Evolutionary conservation across 495 filamentous ascomycete genomes (phyloP), one percentile per base, ranked within the genome.

Genomic region (Tuber microsphaerosporum): DNA sequence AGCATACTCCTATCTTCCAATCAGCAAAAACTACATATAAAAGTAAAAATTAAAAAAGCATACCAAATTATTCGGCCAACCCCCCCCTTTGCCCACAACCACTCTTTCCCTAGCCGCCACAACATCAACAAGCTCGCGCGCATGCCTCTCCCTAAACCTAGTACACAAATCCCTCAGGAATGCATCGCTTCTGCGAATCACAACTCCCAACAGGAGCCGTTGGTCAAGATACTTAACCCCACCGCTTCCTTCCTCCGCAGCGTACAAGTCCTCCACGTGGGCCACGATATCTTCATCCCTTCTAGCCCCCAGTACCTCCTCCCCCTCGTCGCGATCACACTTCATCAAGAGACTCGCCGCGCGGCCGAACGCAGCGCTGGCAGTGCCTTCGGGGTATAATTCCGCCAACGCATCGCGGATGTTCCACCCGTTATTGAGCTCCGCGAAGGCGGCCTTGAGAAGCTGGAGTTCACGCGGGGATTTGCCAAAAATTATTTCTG

Each of bases 401-500:
- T 75, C 56, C n/a, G 69, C 71, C 8, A 81, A 56, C 41, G 73
- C 78, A 14, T 48, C 69, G 34, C 80, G 68, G 10, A 81, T 56
- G n/a, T 79, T 69, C 44, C 71, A 39, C 16, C 79, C 79, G 22
- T 75, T 75, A 20, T 80, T 77, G 3, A 73, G 56, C 65, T 72
- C 56, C 22, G 79, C 75, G 43, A 77, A 81, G 61, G 78, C 74
- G 17, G 45, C 71, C 44, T 78, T 81, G 70, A 80, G 77, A 22
- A 71, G 72, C 39, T 72, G 71, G 34, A 81, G 70, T n/a, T 81
- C 78, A 41, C 77, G 75, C 22, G 75, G 75, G 10, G 73, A 44
- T 68, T 78, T 81, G 16, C 79, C 79, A 41, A 81, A 81, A 70
- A 81, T 70, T n/a, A 75, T 73, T 68, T 81, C 79, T 19, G 79